Conservation (phyloP, 192 early-diverging fungal genomes). For the Coemansia sp. region DNA sequence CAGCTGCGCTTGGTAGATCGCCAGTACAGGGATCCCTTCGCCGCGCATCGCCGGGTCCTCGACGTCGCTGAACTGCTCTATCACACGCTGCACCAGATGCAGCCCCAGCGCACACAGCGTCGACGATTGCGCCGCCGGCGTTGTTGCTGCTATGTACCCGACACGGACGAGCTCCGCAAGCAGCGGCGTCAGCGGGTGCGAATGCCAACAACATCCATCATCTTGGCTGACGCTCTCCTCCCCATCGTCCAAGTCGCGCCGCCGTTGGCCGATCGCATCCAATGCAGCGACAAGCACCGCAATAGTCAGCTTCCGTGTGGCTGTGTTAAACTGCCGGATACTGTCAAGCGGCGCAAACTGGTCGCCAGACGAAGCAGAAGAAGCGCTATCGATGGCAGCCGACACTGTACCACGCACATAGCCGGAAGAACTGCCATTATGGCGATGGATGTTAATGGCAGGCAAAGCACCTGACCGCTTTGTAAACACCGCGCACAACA, state of each 20-base stretch:
- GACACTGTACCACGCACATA: background rate
- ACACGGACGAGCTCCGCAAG: conserved; percentile 88
- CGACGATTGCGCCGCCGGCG: conserved; percentile 57
- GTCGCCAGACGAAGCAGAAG: background rate
- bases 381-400: background rate
- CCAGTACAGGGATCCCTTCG: conserved; percentile 67
- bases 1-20: conserved; percentile 95
- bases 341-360: background rate
- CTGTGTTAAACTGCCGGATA: conserved; percentile 17
- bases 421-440: background rate
- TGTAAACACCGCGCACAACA: conserved; percentile 38
- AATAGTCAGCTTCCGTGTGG: conserved; percentile 19
- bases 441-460: background rate
- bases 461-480: conserved; percentile 8
- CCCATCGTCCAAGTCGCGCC: conserved; percentile 5
- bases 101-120: conserved; percentile 82
- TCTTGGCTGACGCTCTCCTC: background rate
- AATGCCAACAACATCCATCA: conserved; percentile 22
- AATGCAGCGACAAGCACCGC: conserved; percentile 23
- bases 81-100: conserved; percentile 72
- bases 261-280: conserved; percentile 14
- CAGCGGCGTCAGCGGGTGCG: conserved; percentile 28
- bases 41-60: conserved; percentile 91
- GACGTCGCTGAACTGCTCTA: conserved; percentile 72
- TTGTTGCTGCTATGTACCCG: conserved; percentile 86